Evolutionary conservation across 2,329 filamentous ascomycete species (phyloP).

Genomic region (Microsporum canis): DNA sequence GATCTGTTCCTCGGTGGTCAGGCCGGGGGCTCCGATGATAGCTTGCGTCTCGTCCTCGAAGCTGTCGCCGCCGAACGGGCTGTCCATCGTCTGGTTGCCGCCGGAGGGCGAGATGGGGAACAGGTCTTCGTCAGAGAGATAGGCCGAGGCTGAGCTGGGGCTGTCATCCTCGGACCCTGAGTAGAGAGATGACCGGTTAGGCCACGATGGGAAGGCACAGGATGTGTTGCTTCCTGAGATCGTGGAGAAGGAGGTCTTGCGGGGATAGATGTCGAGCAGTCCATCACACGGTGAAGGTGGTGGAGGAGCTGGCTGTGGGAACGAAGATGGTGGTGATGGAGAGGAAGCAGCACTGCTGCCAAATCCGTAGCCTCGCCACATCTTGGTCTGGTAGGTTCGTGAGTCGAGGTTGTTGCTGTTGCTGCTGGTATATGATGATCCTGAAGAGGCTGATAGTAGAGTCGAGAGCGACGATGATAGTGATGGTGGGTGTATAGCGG

Average conservation of each 20-base stretch:
- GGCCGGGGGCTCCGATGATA: slow-evolving; percentile 17
- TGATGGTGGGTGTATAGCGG: slow-evolving; percentile 5
- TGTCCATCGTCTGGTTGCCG: slow-evolving; percentile 10
- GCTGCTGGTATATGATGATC: not conserved
- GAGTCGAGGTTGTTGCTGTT: not conserved
- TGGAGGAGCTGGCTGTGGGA: slow-evolving; percentile 27
- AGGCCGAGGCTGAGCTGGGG: slow-evolving; percentile 22
- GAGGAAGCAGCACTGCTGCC: slow-evolving; percentile 13
- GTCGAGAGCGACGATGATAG: slow-evolving; percentile 1
- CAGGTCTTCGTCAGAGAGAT: slow-evolving; percentile 35
- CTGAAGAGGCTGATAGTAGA: not conserved
- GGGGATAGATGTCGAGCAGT: slow-evolving; percentile 31
- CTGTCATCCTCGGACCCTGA: slow-evolving; percentile 22
- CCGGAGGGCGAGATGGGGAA: slow-evolving; percentile 24
- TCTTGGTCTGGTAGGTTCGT: slow-evolving; percentile 7
- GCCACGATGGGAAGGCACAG: slow-evolving; percentile 37
- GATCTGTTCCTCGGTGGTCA: slow-evolving; percentile 33
- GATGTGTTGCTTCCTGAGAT: slow-evolving; percentile 29
- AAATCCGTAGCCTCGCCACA: slow-evolving; percentile 14
- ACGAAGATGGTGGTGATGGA: slow-evolving; percentile 23
- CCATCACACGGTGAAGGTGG: slow-evolving; percentile 30
- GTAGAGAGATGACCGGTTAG: slow-evolving; percentile 31
- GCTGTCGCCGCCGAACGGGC: not conserved
- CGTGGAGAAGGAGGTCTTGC: slow-evolving; percentile 32
- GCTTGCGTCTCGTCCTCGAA: slow-evolving; percentile 11